phyloP scores from a whole-genome alignment of 192 early-diverging fungal species.

The Chytriomyces sp. region DNA sequence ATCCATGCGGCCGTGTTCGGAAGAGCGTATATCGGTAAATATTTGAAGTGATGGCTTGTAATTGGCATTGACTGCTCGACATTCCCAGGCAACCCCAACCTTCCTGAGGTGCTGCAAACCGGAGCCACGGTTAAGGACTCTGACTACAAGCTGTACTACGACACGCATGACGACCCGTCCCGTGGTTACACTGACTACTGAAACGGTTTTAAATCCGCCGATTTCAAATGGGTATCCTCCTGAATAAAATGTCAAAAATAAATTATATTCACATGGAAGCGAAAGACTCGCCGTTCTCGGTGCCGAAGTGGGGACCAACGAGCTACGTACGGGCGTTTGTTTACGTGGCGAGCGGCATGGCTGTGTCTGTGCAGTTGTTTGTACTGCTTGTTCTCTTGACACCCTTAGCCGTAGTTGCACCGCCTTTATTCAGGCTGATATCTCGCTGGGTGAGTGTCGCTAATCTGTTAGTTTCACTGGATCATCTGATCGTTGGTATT shows the following conservation, averaged over 20 bases:
- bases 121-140: conserved; percentile 2
- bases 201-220: background rate
- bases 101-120: conserved; percentile 5
- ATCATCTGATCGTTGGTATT: too few species aligned
- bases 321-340: background rate
- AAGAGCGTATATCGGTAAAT: background rate
- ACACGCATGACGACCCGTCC: background rate
- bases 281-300: too few species aligned
- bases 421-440: background rate
- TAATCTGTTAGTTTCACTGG: too few species aligned
- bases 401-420: background rate
- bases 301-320: too few species aligned
- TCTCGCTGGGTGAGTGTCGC: background rate
- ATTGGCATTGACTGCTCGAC: background rate
- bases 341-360: background rate
- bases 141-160: conserved; percentile 12
- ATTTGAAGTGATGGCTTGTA: background rate
- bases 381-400: conserved; percentile 7
- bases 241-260: too few species aligned
- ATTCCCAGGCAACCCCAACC: conserved; percentile 8
- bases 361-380: background rate
- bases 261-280: too few species aligned
- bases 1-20: conserved; percentile 25
- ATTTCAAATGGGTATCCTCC: too few species aligned
- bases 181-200: conserved; percentile 13